Percentiles rank a stretch among this genome's conserved stretches.
Evolutionary conservation across 1,139 yeast genomes (phyloP).

Genomic region (Taphrina communis): DNA sequence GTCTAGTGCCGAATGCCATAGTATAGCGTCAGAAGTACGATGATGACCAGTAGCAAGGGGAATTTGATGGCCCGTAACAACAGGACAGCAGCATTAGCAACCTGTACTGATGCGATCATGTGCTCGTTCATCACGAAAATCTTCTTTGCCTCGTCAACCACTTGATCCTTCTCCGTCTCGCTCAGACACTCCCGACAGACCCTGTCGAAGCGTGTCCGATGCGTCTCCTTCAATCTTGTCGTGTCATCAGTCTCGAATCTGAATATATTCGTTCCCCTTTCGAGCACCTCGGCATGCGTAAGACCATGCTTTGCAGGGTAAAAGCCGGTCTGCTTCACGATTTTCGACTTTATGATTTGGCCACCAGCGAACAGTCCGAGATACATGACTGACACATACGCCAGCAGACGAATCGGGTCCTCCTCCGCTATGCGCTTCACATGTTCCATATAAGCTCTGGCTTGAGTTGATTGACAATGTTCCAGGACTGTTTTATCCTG

Average conservation of each 20-base stretch:
- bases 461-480: conserved; percentile 64
- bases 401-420: conserved; percentile 74
- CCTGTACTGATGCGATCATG: conserved; percentile 38
- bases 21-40: not conserved
- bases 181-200: conserved; percentile 70
- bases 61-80: conserved; percentile 10
- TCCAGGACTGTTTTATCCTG: conserved; percentile 59
- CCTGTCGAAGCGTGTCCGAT: conserved; percentile 71
- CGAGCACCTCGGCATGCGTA: conserved; percentile 65
- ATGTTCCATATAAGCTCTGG: conserved; percentile 67
- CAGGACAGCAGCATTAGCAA: conserved; percentile 13
- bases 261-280: conserved; percentile 72
- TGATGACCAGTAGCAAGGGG: conserved; percentile 9
- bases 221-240: conserved; percentile 57
- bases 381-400: conserved; percentile 87
- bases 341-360: conserved; percentile 68
- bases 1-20: not conserved
- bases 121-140: conserved; percentile 67
- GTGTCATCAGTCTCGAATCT: conserved; percentile 69
- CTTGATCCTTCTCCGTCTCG: conserved; percentile 71
- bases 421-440: conserved; percentile 61
- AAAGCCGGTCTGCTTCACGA: conserved; percentile 70
- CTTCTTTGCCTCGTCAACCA: conserved; percentile 70
- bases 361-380: conserved; percentile 90
- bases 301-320: conserved; percentile 75